Evolutionary conservation across 305 asterid species (phyloP).

Genomic region (Withania somnifera): DNA sequence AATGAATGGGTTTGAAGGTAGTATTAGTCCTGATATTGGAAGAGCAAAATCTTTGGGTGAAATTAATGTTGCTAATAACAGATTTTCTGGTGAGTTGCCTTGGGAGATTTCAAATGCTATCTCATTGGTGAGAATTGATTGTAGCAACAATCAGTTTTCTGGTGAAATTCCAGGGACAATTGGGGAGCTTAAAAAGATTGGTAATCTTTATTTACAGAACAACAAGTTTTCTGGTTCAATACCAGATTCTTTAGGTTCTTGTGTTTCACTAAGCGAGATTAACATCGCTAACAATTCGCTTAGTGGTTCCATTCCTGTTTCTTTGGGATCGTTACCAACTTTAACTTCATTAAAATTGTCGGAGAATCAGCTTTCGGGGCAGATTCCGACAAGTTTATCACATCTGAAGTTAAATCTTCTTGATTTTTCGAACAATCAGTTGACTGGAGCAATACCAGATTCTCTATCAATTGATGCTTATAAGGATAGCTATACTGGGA

Average conservation of each 20-base stretch:
- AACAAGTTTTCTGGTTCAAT: conserved; percentile 55
- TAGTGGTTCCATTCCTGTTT: conserved; percentile 46
- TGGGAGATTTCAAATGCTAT: conserved; percentile 38
- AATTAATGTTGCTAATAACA: conserved; percentile 41
- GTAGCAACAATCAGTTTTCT: conserved; percentile 48
- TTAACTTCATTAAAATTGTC: conserved; percentile 70
- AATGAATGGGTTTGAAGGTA: conserved; percentile 47
- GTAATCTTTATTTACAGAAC: conserved; percentile 36
- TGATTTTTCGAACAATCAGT: conserved; percentile 59
- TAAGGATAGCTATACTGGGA: conserved; percentile 67
- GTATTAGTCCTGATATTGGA: conserved; percentile 43
- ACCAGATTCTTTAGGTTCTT: conserved; percentile 61
- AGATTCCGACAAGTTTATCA: conserved; percentile 53
- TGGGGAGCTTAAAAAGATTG: conserved; percentile 48
- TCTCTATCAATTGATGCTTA: conserved; percentile 51
- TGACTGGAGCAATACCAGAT: conserved; percentile 60
- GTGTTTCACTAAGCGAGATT: conserved; percentile 41
- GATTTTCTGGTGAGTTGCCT: conserved; percentile 56
- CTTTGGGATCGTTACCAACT: conserved; percentile 43
- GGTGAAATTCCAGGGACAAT: conserved; percentile 50
- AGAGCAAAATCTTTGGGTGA: conserved; percentile 47
- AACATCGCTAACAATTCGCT: conserved; percentile 55
- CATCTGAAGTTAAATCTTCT: conserved; percentile 55
- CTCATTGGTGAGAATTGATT: conserved; percentile 33
- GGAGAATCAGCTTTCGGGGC: conserved; percentile 57